Percentiles rank a stretch among this genome's conserved stretches.
Evolutionary conservation across 495 filamentous ascomycete species (phyloP).

Genomic region (Penicillium nucicola): DNA sequence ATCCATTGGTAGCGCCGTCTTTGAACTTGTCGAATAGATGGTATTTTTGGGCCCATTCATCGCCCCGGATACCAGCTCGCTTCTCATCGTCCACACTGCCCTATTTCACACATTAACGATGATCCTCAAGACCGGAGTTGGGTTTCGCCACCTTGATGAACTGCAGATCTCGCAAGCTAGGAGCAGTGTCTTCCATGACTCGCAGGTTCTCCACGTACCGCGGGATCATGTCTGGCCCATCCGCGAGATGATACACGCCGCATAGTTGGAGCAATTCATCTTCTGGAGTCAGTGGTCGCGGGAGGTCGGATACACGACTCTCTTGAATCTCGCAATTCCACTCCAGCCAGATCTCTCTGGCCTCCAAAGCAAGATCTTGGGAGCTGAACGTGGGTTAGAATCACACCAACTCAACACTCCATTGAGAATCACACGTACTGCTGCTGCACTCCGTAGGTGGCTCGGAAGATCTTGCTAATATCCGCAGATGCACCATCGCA

Average conservation of each 20-base stretch:
- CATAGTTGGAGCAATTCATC: conserved; percentile 12
- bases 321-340: conserved; percentile 11
- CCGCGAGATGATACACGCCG: conserved; percentile 11
- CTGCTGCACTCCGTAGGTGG: conserved; percentile 9
- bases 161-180: conserved; percentile 13
- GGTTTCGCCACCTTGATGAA: conserved; percentile 18
- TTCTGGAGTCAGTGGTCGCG: conserved; percentile 15
- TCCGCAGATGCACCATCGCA: conserved; percentile 16
- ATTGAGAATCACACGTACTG: neutral
- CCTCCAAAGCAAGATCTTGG: conserved; percentile 14
- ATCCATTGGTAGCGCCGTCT: conserved; percentile 11
- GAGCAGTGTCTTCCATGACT: conserved; percentile 14
- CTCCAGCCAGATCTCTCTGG: conserved; percentile 9
- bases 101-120: neutral
- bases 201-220: conserved; percentile 13
- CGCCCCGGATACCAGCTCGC: conserved; percentile 3
- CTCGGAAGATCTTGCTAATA: conserved; percentile 17
- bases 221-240: conserved; percentile 10
- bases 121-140: too few relatives aligned
- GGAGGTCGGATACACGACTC: conserved; percentile 5
- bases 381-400: too few relatives aligned
- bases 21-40: conserved; percentile 14
- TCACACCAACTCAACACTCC: too few relatives aligned
- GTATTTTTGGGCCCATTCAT: conserved; percentile 14
- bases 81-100: conserved; percentile 3